These are phyloP conservation scores for Eutypella sp. DNA, from an alignment of 2,329 filamentous ascomycete genomes.

Conservation along the genomic window DNA sequence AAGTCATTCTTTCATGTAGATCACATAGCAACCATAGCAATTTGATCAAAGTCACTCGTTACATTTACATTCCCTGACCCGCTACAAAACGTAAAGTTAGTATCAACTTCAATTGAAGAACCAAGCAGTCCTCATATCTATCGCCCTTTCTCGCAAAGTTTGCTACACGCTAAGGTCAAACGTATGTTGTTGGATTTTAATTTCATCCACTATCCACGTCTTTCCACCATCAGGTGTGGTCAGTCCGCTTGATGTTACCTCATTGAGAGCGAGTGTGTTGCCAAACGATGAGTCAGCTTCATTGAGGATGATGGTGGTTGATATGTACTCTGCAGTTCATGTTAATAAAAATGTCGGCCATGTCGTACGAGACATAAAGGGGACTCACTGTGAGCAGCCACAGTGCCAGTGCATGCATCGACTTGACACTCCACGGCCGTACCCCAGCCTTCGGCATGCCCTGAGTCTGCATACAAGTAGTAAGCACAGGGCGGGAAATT, in stretches of 20 bases:
- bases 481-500: not conserved
- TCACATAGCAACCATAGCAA: no score
- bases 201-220: slow-evolving; percentile 23
- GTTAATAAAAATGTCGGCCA: slow-evolving; percentile 1
- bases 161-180: slow-evolving; percentile 13
- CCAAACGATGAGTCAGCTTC: slow-evolving; percentile 21
- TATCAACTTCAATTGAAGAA: no score
- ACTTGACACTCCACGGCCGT: slow-evolving; percentile 29
- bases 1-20: no score
- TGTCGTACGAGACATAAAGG: no score
- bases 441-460: slow-evolving; percentile 26
- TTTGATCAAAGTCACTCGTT: no score
- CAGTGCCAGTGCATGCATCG: slow-evolving; percentile 20
- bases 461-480: slow-evolving; percentile 14
- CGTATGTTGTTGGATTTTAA: slow-evolving; percentile 24
- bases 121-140: no score
- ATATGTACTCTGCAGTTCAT: slow-evolving; percentile 18
- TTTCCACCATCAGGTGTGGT: slow-evolving; percentile 21
- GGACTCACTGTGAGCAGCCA: slow-evolving; percentile 25
- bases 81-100: no score
- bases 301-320: slow-evolving; percentile 25
- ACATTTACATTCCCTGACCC: no score
- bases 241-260: slow-evolving; percentile 20
- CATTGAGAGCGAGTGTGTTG: slow-evolving; percentile 22
- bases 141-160: no score